A percentile compares a stretch with the other conserved stretches of the same genome.
These are phyloP conservation scores for Vitis labrusca DNA, from an alignment of 164 flowering plant genomes.

Conservation along the genomic window DNA sequence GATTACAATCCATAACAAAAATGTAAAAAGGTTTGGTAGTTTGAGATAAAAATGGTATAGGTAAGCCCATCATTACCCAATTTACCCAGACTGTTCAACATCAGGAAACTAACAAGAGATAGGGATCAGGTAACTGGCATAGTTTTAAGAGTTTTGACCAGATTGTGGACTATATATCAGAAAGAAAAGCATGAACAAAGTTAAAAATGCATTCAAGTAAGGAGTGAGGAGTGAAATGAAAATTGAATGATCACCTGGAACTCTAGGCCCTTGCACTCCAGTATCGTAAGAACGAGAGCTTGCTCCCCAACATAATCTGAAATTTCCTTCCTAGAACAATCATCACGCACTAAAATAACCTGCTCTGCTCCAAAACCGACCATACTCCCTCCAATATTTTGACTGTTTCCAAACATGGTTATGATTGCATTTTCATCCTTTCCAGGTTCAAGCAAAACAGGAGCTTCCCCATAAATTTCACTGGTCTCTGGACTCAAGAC, in stretches of 20 bases:
- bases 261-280: slow-evolving; percentile 86
- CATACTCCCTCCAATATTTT: slow-evolving; percentile 21
- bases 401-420: slow-evolving; percentile 57
- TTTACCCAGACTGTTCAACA: too few species aligned
- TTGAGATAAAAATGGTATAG: too few species aligned
- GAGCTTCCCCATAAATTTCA: slow-evolving; percentile 71
- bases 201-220: too few species aligned
- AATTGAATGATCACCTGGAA: slow-evolving; percentile 52
- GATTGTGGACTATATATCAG: too few species aligned
- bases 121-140: too few species aligned
- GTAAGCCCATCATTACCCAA: too few species aligned
- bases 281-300: slow-evolving; percentile 73
- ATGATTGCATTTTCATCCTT: slow-evolving; percentile 56
- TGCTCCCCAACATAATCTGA: slow-evolving; percentile 52
- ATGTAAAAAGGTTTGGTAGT: too few species aligned
- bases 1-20: too few species aligned
- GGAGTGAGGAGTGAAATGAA: neutral
- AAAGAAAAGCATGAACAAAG: too few species aligned
- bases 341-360: slow-evolving; percentile 84
- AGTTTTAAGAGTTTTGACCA: too few species aligned
- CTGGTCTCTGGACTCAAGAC: slow-evolving; percentile 60
- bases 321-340: slow-evolving; percentile 41
- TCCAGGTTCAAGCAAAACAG: slow-evolving; percentile 58
- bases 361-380: slow-evolving; percentile 85
- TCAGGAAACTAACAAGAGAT: too few species aligned